Evolutionary conservation across 805 yeast genomes (phyloP), one percentile per base, ranked within the genome.

Genomic region (Kluyveromyces wickerhamii): DNA sequence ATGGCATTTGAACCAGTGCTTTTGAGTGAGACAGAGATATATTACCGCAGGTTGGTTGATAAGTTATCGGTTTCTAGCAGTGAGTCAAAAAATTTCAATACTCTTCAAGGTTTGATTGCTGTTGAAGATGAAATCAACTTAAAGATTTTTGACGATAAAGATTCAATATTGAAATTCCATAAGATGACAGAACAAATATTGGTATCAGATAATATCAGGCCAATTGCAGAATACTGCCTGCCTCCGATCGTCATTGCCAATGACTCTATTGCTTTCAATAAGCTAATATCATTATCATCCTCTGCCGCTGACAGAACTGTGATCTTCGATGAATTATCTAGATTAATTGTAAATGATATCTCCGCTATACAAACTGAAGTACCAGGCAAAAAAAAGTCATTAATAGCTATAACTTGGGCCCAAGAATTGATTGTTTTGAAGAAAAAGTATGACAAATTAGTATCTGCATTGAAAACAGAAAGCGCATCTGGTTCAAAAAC

Each of bases 1-100:
- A 68, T 65, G 13, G 67, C 62, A 27, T 81, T 87, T 52, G 95
- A 85, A 46, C 87, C 85, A 0, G 59, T 53, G 32, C 67, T 84
- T 28, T 48, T 84, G 33, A 51, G 62, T 4, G 67, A 67, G 21
- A 72, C 89, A 1, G 71, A 66, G 37, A 55, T 58, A 1, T 84
- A 71, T 52, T 88, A 79, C 50, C 49, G 60, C 10, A 51, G 51
- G 7, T 59, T 72, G 9, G 19, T 15, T 5, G 12, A 12, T 13
- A 17, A 21, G 15, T 14, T 30, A 20, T 10, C n/a, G 9, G n/a
- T n/a, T n/a, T n/a, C n/a, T n/a, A n/a, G n/a, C n/a, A 7, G 6
- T 7, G 29, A 14, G 7, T 9, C 9, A 6, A 30, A 30, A n/a
- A 26, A 30, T 5, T 22, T 30, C 15, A 15, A 22, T 11, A 21